Conservation (phyloP, 768 basidiomycete genomes). For the Leccinum rimulosum region DNA sequence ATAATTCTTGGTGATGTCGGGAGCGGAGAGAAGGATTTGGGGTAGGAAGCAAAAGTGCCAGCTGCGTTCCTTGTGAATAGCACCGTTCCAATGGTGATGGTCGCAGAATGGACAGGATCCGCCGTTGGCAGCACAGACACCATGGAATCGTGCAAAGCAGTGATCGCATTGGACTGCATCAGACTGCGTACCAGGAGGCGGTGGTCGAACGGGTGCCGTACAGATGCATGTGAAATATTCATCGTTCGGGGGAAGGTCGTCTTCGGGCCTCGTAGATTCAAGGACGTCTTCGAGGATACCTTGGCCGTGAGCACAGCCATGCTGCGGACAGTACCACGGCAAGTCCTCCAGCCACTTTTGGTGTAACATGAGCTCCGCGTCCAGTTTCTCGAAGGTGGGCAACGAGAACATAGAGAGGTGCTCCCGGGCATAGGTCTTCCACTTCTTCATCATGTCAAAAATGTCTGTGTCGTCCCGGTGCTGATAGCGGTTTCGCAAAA, state of each 20-base stretch:
- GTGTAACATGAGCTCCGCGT: conserved; percentile 64
- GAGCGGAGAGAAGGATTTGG: conserved; percentile 65
- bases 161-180: conserved; percentile 91
- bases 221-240: conserved; percentile 89
- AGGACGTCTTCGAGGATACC: conserved; percentile 71
- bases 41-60: conserved; percentile 85
- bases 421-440: conserved; percentile 69
- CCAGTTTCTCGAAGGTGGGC: conserved; percentile 70
- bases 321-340: conserved; percentile 77
- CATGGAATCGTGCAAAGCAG: conserved; percentile 84
- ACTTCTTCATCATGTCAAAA: conserved; percentile 69
- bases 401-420: conserved; percentile 73
- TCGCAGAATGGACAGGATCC: conserved; percentile 92
- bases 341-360: conserved; percentile 69
- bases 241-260: conserved; percentile 74
- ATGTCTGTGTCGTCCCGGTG: conserved; percentile 57
- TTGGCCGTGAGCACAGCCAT: conserved; percentile 61
- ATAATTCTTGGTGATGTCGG: conserved; percentile 75
- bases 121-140: conserved; percentile 81
- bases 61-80: conserved; percentile 75
- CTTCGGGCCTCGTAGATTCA: conserved; percentile 70
- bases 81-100: conserved; percentile 88
- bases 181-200: conserved; percentile 68
- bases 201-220: conserved; percentile 70
- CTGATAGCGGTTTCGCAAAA: conserved; percentile 61